Evolutionary conservation across 2,329 filamentous ascomycete genomes (phyloP), one percentile per base, ranked within the genome.

Genomic region (Alternaria dauci): DNA sequence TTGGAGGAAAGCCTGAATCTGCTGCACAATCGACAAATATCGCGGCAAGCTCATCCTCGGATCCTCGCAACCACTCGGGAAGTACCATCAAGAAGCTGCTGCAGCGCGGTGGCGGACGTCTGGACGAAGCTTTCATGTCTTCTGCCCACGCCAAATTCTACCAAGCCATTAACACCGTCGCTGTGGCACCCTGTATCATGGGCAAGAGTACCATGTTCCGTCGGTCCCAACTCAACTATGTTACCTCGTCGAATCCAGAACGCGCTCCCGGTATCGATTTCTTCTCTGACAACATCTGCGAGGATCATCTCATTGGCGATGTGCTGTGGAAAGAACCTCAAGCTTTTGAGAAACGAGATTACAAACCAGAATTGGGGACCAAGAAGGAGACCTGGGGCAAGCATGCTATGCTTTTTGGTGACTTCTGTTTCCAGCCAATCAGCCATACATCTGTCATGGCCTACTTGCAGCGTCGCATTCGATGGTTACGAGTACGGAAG

Each of bases 141-240:
- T 95, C 93, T 0, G 88, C 93, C 0, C 95, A 99, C 78, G 93
- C 93, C 70, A 99, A 99, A 76, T 98, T 99, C 84, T 99, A 99
- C 81, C 91, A 90, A 8, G 95, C 94, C 62, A 99, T 99, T 85
- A 98, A 98, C 79, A 92, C 92, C 0, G 92, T 97, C 16, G 86
- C 91, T 4, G 81, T 98, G 53, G 95, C 95, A 0, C 95, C 96
- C 8, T 99, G 95, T 79, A 91, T 96, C 59, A 90, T 98, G 23
- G 95, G 95, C 52, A 99, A 99, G 81, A 96, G 93, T 72, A 98
- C 96, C 81, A 98, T 99, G 94, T 99, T 98, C 80, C 91, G 95
- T 60, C 92, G 91, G 63, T 92, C 92, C 0, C 94, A 99, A 72
- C 87, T 99, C 36, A 88, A 97, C 78, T 86, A 86, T 66, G 86